Evolutionary conservation across 2,329 filamentous ascomycete genomes (phyloP), one percentile per base, ranked within the genome.

Genomic region (Spiromastix sp.): DNA sequence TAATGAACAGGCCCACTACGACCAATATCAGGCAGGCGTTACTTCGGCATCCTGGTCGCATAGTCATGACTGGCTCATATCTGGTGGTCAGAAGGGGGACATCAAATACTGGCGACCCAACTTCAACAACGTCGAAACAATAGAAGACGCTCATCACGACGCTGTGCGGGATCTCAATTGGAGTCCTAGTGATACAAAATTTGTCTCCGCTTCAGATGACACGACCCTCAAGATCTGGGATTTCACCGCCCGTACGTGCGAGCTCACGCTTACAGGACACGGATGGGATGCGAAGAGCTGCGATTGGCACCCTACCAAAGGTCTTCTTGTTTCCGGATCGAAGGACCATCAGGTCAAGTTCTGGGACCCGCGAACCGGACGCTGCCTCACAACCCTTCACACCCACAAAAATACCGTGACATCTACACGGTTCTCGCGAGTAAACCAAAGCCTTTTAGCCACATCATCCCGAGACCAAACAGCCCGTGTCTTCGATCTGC

Each of bases 61-160:
- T 60, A 93, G 83, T 49, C 85, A 94, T 54, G 91, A 98, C 62
- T 98, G 91, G 89, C 70, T 98, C 9, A 75, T 98, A 36, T 96
- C 91, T 5, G 87, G 85, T 35, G 91, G 96, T 55, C 87, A 96
- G 58, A 86, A 91, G 48, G 91, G 91, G 38, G 74, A 91, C 43
- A 81, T 98, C 61, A 96, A 96, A 64, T 98, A 98, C 64, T 96
- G 89, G 85, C 86, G 95, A 59, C 85, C 89, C 20, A 98, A 96
- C 58, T 95, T 98, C 66, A 96, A 98, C 70, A 95, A 96, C 51
- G 86, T 96, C 40, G 85, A 96, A 59, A 87, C 85, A 35, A 85
- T 98, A 36, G 60, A 63, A 36, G 79, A 87, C 54, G 91, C 86
- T 5, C 91, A 96, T 55, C 76, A 77, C 32, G 86, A 95, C 54